Conservation (phyloP, 2,329 filamentous ascomycete species). For the Exserohilum rostratum region DNA sequence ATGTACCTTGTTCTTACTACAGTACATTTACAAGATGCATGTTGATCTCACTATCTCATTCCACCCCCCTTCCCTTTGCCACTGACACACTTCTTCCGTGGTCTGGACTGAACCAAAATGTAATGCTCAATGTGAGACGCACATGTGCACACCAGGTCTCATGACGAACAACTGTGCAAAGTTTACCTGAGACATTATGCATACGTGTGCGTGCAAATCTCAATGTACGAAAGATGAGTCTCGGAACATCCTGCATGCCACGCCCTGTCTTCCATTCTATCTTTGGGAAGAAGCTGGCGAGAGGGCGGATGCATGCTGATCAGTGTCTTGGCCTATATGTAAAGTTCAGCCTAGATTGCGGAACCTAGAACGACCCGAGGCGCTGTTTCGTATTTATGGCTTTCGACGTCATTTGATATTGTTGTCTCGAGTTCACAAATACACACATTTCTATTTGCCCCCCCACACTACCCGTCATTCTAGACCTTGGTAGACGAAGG, state of each 20-base stretch:
- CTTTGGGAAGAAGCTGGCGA: constrained; percentile 1
- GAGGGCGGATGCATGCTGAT: background rate
- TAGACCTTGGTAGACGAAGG: background rate
- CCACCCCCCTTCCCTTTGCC: background rate
- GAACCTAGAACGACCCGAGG: background rate
- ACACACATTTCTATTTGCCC: background rate
- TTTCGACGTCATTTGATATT: background rate
- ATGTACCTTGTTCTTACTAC: too few relatives aligned
- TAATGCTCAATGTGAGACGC: background rate
- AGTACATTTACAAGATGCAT: too few relatives aligned
- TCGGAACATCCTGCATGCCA: constrained; percentile 9
- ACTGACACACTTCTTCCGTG: background rate
- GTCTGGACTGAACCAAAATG: background rate
- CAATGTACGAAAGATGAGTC: constrained; percentile 4
- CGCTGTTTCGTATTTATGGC: background rate
- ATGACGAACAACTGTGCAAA: constrained; percentile 5
- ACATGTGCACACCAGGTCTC: background rate
- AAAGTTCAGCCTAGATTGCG: background rate
- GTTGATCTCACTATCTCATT: too few relatives aligned
- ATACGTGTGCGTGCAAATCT: background rate
- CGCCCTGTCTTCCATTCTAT: constrained; percentile 10
- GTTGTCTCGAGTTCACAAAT: background rate
- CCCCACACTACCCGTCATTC: background rate
- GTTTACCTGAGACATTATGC: constrained; percentile 7
- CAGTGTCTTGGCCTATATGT: background rate